Percentiles rank a stretch among this genome's conserved stretches.
Conservation (phyloP, 2,329 filamentous ascomycete genomes). For the Verticillium zaregamsianum region DNA sequence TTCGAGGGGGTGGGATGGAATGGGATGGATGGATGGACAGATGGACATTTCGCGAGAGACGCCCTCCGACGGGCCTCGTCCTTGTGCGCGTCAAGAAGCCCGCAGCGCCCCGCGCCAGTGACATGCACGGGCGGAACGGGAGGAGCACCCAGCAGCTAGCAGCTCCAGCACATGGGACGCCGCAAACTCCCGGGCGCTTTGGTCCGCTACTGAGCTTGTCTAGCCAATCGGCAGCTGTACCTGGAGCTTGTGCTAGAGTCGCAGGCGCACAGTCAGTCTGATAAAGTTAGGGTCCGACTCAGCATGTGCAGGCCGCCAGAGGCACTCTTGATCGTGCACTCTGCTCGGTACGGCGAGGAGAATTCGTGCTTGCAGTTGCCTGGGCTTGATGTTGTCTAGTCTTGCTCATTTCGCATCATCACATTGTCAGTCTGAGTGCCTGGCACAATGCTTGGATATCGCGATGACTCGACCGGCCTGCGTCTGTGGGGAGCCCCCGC, state of each 20-base stretch:
- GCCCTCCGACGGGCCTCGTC: not conserved
- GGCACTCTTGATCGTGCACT: too few species aligned
- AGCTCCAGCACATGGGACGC: not conserved
- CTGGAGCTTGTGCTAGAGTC: not conserved
- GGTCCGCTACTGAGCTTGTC: not conserved
- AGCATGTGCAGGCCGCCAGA: not conserved
- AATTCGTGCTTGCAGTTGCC: too few species aligned
- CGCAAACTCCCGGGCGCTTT: not conserved
- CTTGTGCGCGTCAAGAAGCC: conserved; percentile 12
- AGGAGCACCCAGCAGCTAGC: not conserved
- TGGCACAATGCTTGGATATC: not conserved
- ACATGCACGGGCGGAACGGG: not conserved
- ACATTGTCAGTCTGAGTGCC: too few species aligned
- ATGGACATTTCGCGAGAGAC: not conserved
- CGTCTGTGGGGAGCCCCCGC: not conserved
- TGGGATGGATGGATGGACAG: not conserved
- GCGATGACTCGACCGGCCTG: not conserved
- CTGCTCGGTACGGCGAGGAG: too few species aligned
- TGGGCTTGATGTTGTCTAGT: too few species aligned
- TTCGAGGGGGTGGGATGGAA: not conserved
- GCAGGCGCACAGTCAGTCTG: not conserved
- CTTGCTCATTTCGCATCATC: too few species aligned
- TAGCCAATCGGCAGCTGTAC: not conserved
- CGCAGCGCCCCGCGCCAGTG: conserved; percentile 1
- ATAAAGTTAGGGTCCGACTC: not conserved